These are phyloP conservation scores for Rasamsonia emersonii DNA, from an alignment of 2,329 filamentous ascomycete genomes.

Conservation along the genomic window DNA sequence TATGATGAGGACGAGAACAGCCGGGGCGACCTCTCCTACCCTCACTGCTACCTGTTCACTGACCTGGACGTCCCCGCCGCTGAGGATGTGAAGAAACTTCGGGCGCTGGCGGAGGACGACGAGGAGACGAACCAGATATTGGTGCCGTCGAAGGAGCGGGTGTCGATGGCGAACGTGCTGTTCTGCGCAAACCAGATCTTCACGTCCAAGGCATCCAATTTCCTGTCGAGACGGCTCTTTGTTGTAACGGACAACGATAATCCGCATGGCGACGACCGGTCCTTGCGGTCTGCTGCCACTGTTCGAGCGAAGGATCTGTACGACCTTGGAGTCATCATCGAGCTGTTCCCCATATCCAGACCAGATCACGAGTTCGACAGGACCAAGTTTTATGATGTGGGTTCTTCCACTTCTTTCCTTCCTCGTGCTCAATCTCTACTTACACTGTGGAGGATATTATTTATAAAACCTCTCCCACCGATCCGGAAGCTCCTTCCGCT, in stretches of 20 bases:
- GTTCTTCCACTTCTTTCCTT: conserved; percentile 12
- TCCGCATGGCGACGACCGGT: conserved; percentile 66
- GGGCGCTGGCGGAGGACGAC: conserved; percentile 67
- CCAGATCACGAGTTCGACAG: conserved; percentile 67
- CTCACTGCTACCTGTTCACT: conserved; percentile 84
- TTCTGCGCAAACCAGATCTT: conserved; percentile 97
- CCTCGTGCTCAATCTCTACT: conserved; percentile 10
- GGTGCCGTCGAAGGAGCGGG: conserved; percentile 57
- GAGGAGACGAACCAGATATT: conserved; percentile 63
- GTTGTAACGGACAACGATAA: conserved; percentile 91
- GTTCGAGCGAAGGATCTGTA: conserved; percentile 91
- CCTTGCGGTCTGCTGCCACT: conserved; percentile 64
- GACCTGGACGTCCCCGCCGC: conserved; percentile 84
- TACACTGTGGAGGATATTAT: conserved; percentile 64
- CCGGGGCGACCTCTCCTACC: conserved; percentile 58
- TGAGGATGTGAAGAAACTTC: conserved; percentile 73
- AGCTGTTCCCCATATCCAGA: conserved; percentile 79
- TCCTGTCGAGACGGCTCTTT: conserved; percentile 86
- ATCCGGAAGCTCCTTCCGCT: conserved; percentile 58
- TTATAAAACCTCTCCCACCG: conserved; percentile 62
- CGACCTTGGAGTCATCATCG: conserved; percentile 83
- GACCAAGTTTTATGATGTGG: conserved; percentile 82
- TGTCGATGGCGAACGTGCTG: conserved; percentile 79
- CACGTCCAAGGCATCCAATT: conserved; percentile 88
- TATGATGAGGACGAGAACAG: conserved; percentile 55